Evolutionary conservation across 1,284 basidiomycete species (phyloP).

Genomic region (Rugosomyces carneus): DNA sequence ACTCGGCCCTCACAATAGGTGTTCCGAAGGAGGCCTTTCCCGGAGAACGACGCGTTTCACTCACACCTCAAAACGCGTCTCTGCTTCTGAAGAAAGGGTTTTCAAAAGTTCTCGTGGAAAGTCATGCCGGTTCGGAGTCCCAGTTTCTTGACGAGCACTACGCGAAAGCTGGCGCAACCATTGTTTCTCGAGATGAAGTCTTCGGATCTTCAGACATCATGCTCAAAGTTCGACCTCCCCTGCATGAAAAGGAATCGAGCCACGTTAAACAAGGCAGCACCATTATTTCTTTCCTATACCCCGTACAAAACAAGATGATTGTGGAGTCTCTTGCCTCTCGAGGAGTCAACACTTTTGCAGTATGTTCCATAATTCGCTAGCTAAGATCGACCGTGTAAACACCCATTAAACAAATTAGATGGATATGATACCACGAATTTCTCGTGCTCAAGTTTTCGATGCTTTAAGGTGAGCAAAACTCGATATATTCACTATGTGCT

Average conservation of each 20-base stretch:
- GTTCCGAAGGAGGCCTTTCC: constrained; percentile 71
- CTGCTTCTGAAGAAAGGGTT: constrained; percentile 80
- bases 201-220: constrained; percentile 66
- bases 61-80: constrained; percentile 72
- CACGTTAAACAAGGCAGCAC: constrained; percentile 66
- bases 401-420: constrained; percentile 40
- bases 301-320: constrained; percentile 69
- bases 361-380: constrained; percentile 19
- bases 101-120: constrained; percentile 62
- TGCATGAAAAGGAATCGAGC: constrained; percentile 52
- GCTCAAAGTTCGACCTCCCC: constrained; percentile 76
- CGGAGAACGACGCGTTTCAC: constrained; percentile 70
- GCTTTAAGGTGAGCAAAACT: constrained; percentile 56
- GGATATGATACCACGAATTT: constrained; percentile 87
- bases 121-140: constrained; percentile 62
- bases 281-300: constrained; percentile 79
- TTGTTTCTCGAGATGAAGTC: constrained; percentile 61
- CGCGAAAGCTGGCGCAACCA: constrained; percentile 66
- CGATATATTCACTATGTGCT: neutral
- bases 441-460: constrained; percentile 81
- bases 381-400: neutral
- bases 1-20: constrained; percentile 70
- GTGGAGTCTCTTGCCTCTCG: constrained; percentile 61
- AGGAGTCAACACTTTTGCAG: constrained; percentile 59
- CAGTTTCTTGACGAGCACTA: constrained; percentile 80